These are phyloP conservation scores for Solanum sejunctum DNA, from an alignment of 257 asterid genomes.

Conservation along the genomic window DNA sequence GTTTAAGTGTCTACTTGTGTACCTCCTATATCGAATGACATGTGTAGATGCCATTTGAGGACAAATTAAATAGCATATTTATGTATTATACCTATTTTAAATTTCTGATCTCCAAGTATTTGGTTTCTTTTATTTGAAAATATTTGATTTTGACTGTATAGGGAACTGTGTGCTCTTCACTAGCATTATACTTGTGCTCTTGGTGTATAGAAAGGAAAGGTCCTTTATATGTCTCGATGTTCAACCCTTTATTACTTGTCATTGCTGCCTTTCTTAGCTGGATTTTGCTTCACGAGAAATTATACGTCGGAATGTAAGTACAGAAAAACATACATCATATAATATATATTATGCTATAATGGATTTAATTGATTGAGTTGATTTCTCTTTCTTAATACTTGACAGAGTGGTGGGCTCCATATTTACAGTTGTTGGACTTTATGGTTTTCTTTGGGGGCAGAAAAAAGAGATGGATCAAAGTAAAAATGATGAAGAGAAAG, in stretches of 20 bases:
- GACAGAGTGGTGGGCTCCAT: slow-evolving; percentile 56
- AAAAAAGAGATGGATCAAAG: slow-evolving; percentile 24
- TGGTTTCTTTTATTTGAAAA: background rate
- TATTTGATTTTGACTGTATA: background rate
- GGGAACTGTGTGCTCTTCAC: slow-evolving; percentile 71
- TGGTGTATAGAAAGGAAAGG: slow-evolving; percentile 77
- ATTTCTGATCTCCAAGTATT: background rate
- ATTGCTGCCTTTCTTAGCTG: slow-evolving; percentile 79
- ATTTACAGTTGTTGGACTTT: slow-evolving; percentile 53
- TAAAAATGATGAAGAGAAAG: background rate
- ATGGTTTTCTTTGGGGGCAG: slow-evolving; percentile 76
- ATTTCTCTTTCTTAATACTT: background rate
- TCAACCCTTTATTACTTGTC: slow-evolving; percentile 71
- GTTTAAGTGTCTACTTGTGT: too few species aligned
- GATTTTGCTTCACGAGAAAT: slow-evolving; percentile 57
- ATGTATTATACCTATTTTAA: too few species aligned
- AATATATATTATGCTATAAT: background rate
- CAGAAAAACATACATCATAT: background rate
- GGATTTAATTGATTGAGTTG: background rate
- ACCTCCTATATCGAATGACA: too few species aligned
- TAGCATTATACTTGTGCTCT: slow-evolving; percentile 50
- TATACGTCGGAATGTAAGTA: slow-evolving; percentile 54
- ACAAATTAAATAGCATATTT: too few species aligned
- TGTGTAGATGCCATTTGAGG: too few species aligned
- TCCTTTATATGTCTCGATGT: slow-evolving; percentile 69